These are phyloP conservation scores for Pichia ethanolica DNA, from an alignment of 805 yeast genomes.

Conservation along the genomic window DNA sequence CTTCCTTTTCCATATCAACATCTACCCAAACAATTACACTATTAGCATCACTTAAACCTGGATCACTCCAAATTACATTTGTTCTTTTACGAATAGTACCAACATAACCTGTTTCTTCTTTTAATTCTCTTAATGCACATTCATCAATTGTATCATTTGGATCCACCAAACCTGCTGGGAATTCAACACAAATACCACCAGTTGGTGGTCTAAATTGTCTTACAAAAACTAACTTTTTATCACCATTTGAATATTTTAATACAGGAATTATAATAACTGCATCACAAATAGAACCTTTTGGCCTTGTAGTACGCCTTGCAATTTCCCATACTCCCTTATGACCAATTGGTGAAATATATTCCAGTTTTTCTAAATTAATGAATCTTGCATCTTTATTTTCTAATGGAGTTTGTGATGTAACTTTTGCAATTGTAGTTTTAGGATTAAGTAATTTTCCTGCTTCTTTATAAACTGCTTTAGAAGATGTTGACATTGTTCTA, in stretches of 20 bases:
- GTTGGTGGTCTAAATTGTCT: conserved; percentile 94
- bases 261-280: conserved; percentile 89
- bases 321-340: conserved; percentile 78
- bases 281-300: conserved; percentile 56
- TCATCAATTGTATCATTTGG: conserved; percentile 67
- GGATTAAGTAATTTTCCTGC: conserved; percentile 15
- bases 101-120: conserved; percentile 88
- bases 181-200: conserved; percentile 78
- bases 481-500: conserved; percentile 7
- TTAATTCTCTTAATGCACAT: conserved; percentile 82
- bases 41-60: conserved; percentile 82
- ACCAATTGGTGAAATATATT: conserved; percentile 70
- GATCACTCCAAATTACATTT: conserved; percentile 37
- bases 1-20: conserved; percentile 59
- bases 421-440: conserved; percentile 22
- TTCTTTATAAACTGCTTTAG: background rate
- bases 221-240: conserved; percentile 53
- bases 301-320: conserved; percentile 74
- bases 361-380: conserved; percentile 59
- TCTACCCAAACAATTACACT: conserved; percentile 70
- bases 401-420: conserved; percentile 26
- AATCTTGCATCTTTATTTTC: conserved; percentile 46
- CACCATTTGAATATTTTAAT: conserved; percentile 29
- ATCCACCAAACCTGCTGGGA: conserved; percentile 94
- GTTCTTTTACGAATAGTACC: conserved; percentile 39